These are phyloP conservation scores for Protomyces pachydermus DNA, from an alignment of 1,139 yeast genomes.

Conservation along the genomic window DNA sequence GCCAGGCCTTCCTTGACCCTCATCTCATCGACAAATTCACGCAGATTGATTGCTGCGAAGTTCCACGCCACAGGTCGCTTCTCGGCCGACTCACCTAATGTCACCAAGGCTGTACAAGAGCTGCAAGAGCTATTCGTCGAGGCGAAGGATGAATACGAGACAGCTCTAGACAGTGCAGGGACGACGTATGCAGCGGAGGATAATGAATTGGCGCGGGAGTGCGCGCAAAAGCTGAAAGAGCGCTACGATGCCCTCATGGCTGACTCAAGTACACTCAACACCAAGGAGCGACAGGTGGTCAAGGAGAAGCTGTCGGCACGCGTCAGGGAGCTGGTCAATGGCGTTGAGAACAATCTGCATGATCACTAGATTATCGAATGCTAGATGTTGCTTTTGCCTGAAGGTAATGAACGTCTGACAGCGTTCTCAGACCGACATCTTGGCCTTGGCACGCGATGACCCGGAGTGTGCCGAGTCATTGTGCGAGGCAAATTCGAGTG, in stretches of 20 bases:
- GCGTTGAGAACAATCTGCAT: conserved; percentile 25
- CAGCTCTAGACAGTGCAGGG: conserved; percentile 15
- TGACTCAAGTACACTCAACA: not conserved
- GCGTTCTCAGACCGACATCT: conserved; percentile 18
- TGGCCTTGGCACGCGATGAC: conserved; percentile 33
- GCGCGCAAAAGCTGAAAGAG: conserved; percentile 9
- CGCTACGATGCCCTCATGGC: conserved; percentile 12
- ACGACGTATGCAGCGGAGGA: conserved; percentile 25
- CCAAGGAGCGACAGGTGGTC: conserved; percentile 19
- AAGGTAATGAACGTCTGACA: not conserved
- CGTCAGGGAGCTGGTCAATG: conserved; percentile 9
- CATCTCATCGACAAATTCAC: too few relatives aligned
- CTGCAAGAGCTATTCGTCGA: conserved; percentile 21
- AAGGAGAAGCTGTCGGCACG: conserved; percentile 24
- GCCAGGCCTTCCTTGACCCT: too few relatives aligned
- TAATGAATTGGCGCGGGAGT: conserved; percentile 19
- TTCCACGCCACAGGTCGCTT: not conserved
- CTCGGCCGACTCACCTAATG: not conserved
- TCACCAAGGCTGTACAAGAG: conserved; percentile 1
- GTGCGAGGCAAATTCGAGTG: conserved; percentile 72
- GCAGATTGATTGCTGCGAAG: not conserved
- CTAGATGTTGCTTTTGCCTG: not conserved
- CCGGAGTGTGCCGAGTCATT: conserved; percentile 35
- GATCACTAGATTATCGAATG: not conserved
- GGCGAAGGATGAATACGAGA: conserved; percentile 23